Evolutionary conservation across 179 eudicot genomes (phyloP), one percentile per base, ranked within the genome.

Genomic region (Pouteria campechiana): DNA sequence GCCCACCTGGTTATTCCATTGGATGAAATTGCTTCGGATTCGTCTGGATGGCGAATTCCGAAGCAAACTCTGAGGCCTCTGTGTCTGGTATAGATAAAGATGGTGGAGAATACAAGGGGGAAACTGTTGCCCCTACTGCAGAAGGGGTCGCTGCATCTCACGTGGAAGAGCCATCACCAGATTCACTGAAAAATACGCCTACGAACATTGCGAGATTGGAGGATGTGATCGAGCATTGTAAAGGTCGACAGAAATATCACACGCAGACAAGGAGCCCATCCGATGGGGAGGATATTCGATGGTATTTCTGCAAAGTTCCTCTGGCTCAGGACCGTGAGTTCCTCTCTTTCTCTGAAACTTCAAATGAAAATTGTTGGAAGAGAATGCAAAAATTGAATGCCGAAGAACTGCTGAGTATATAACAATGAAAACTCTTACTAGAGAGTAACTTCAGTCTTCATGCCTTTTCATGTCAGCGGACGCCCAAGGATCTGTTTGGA

Each of bases 221-320:
- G 2, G 68, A 64, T 71, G 96, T 86, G 61, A 90, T 90, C 48
- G 78, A 79, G 59, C 98, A 87, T 55, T 80, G 62, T 46, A 83
- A 82, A 53, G 96, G 92, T 19, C 63, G 96, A 27, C 82, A 69
- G 45, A 90, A 90, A 75, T 90, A 90, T 55, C 92, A 76, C 39
- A 85, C 96, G 0, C 94, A 77, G 43, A 90, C 98, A 4, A 59
- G 60, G 20, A 90, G 98, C 54, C 79, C 94, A 1, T 86, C 94
- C n/a, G 98, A 90, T 65, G 94, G 96, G 2, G 81, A 84, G 24
- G 98, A 90, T 67, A 83, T 90, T 53, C 55, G 94, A 19, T 90
- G 98, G 98, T 90, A 86, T 55, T 90, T 86, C 46, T 86, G 96
- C 71, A 86, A 90, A 67, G 72, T 75, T 16, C 88, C 90, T 53